A percentile compares a stretch with the other conserved stretches of the same genome.
Conservation (phyloP, 495 filamentous ascomycete species). For the Durotheca rogersii region DNA sequence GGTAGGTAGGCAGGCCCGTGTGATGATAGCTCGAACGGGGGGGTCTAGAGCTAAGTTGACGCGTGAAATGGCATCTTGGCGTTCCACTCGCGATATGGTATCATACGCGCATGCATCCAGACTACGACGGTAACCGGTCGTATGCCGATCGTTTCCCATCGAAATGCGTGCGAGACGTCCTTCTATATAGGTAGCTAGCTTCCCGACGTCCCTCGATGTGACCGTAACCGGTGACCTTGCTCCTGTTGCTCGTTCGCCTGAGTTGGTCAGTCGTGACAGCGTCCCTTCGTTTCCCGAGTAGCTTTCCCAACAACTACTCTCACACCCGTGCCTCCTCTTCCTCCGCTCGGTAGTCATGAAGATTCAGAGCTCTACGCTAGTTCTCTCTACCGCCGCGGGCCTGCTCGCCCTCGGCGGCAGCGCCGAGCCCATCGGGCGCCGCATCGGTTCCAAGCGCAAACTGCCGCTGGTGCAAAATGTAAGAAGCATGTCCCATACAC, state of each 20-base stretch:
- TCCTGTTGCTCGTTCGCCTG: neutral
- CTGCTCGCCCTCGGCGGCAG: conserved; percentile 18
- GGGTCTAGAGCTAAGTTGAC: conserved; percentile 9
- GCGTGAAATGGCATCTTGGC: no score
- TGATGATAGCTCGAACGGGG: neutral
- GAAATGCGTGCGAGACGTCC: neutral
- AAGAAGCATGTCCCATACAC: no score
- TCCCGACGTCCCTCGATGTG: neutral
- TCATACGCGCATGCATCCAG: no score
- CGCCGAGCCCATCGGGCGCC: conserved; percentile 23
- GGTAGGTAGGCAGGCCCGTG: neutral
- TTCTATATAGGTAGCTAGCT: neutral
- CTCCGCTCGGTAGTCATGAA: conserved; percentile 17
- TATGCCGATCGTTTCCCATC: no score
- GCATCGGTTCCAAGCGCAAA: neutral
- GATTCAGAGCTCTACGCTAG: conserved; percentile 5
- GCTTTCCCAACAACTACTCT: no score
- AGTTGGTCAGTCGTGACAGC: neutral
- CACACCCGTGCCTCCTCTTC: neutral
- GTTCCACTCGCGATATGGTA: no score
- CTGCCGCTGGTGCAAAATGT: conserved; percentile 29
- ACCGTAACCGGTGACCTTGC: neutral
- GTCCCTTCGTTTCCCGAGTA: neutral
- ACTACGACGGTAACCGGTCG: no score
- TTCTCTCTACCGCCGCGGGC: conserved; percentile 16